Evolutionary conservation across 2,329 filamentous ascomycete genomes (phyloP), one percentile per base, ranked within the genome.

Genomic region (Colletotrichum shisoi): DNA sequence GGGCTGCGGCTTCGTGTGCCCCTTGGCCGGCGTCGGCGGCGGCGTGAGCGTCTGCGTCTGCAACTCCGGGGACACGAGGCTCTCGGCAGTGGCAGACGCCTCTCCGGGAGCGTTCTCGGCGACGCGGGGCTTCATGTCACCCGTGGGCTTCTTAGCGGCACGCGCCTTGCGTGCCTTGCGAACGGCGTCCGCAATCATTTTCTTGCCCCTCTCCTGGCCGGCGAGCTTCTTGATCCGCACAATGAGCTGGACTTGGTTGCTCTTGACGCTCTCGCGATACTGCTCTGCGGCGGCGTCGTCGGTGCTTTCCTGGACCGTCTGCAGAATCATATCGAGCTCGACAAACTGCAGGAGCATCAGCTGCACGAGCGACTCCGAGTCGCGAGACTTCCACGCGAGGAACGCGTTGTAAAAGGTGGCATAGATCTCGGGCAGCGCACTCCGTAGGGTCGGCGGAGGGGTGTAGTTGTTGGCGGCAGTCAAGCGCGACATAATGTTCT

Each of bases 311-410:
- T 93, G 93, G 75, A 95, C 91, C 3, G 90, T 91, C 74, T 93
- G 90, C 83, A 91, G 91, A 54, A 94, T 94, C 42, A 89, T 89
- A 73, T 95, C 92, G 2, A 95, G 84, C 74, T 93, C 91, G 19
- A 94, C 91, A 76, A 94, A 94, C 70, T 93, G 91, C 73, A 92
- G 85, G n/a, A 94, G 84, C 91, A 95, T 94, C 62, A 92, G 89
- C 72, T 94, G 90, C 59, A 94, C 87, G 4, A 95, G 81, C 0
- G 91, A 89, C 61, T 89, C 89, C 0, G 91, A 92, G 74, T 94
- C 92, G 59, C 91, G 86, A 1, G 91, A 89, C 77, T 94, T 93
- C 92, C 92, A 95, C 3, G 91, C 88, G 68, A 92, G 91, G 73
- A 95, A 94, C 1, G 91, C 91, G 60, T 91, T 90, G 72, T 90